Conservation (phyloP, 2,329 filamentous ascomycete genomes). For the Mycosphaerella arachidis region DNA sequence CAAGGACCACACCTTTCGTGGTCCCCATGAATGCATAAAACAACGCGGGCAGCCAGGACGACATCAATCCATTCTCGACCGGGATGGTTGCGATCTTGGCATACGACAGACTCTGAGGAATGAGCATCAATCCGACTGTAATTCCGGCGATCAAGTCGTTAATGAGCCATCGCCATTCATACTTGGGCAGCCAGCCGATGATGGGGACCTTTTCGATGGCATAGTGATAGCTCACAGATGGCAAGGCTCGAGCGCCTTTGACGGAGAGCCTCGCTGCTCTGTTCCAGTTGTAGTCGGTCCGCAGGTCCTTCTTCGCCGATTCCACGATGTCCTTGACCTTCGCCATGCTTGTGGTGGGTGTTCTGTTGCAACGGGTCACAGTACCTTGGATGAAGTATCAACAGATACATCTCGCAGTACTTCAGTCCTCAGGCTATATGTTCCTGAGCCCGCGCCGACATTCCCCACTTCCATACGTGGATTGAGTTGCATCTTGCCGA, state of each 20-base stretch:
- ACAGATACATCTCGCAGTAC: background rate
- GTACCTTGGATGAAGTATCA: background rate
- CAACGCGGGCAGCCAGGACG: constrained; percentile 55
- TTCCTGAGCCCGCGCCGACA: no score
- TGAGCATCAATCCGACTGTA: constrained; percentile 50
- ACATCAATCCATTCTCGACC: constrained; percentile 57
- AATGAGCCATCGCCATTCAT: constrained; percentile 57
- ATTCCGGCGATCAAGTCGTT: constrained; percentile 60
- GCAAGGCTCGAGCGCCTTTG: constrained; percentile 40
- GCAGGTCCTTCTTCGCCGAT: constrained; percentile 16
- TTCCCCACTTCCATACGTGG: no score
- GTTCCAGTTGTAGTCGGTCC: constrained; percentile 26
- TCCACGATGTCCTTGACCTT: constrained; percentile 6
- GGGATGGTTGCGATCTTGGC: constrained; percentile 60
- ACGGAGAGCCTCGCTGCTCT: constrained; percentile 28
- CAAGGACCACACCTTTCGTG: constrained; percentile 50
- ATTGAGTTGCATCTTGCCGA: background rate
- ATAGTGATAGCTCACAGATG: constrained; percentile 53
- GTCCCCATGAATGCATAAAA: constrained; percentile 59
- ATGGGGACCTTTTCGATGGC: constrained; percentile 58
- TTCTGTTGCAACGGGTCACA: background rate
- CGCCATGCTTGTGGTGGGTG: background rate
- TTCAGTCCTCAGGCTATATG: no score
- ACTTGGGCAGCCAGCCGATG: constrained; percentile 59
- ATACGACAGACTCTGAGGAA: constrained; percentile 59